These are phyloP conservation scores for Collybiopsis luxurians DNA, from an alignment of 768 basidiomycete genomes.

Conservation along the genomic window DNA sequence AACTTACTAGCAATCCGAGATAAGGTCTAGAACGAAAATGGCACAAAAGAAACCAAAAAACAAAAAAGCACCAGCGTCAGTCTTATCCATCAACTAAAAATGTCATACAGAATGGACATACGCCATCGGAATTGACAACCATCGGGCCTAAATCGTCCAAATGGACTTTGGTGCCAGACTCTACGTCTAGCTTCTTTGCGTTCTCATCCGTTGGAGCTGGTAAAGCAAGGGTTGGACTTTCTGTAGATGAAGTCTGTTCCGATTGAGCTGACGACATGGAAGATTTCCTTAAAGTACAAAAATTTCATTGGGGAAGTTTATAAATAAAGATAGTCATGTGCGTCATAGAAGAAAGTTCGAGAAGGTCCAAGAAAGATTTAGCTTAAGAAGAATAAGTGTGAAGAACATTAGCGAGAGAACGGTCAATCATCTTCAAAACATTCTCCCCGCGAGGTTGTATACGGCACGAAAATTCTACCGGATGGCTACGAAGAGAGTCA, in stretches of 20 bases:
- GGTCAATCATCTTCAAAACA: background rate
- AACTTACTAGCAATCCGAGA: constrained; percentile 5
- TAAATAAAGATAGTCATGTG: background rate
- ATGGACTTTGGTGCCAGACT: constrained; percentile 32
- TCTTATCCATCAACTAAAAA: too few species aligned
- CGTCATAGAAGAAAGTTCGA: background rate
- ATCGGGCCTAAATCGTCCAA: constrained; percentile 63
- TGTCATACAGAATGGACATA: constrained; percentile 34
- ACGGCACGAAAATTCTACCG: constrained; percentile 45
- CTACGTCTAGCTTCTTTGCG: constrained; percentile 12
- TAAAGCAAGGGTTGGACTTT: background rate
- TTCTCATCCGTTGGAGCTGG: constrained; percentile 6
- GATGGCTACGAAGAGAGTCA: constrained; percentile 38
- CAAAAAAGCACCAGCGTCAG: too few species aligned
- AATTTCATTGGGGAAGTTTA: too few species aligned
- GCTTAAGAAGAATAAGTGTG: constrained; percentile 18
- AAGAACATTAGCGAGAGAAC: constrained; percentile 22
- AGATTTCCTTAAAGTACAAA: background rate
- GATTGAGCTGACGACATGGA: background rate
- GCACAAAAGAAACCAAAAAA: background rate
- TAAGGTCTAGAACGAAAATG: background rate
- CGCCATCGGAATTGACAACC: constrained; percentile 68
- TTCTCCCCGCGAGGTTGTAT: constrained; percentile 37
- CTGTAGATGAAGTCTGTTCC: background rate
- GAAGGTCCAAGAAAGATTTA: background rate